Conservation (phyloP, 73 alveolate genomes). For the Effrenium voratum region DNA sequence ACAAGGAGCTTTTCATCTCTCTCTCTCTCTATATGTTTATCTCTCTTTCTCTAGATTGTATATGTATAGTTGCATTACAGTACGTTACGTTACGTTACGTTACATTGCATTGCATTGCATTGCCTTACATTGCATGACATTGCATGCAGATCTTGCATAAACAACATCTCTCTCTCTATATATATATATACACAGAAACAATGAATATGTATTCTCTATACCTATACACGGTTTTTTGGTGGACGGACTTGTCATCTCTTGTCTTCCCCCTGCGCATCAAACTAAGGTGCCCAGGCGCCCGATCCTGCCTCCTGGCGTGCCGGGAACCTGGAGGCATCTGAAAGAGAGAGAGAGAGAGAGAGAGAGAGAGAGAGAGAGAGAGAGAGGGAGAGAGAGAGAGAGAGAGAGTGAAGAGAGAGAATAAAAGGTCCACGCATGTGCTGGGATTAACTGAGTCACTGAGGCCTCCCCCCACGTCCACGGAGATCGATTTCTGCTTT, state of each 20-base stretch:
- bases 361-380: neutral
- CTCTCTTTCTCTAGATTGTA: too few relatives aligned
- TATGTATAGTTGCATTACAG: too few relatives aligned
- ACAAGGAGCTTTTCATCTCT: too few relatives aligned
- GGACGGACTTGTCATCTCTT: neutral
- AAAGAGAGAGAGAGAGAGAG: neutral
- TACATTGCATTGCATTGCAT: neutral
- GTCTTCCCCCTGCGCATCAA: neutral
- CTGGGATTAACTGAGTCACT: neutral
- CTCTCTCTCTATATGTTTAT: too few relatives aligned
- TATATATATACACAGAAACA: neutral
- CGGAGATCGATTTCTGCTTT: slow-evolving; percentile 87
- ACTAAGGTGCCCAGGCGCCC: slow-evolving; percentile 64
- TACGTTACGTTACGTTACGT: too few relatives aligned
- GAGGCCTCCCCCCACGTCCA: slow-evolving; percentile 92
- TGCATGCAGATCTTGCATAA: neutral
- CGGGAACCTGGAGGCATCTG: neutral
- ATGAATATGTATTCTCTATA: too few relatives aligned
- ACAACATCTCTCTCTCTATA: neutral
- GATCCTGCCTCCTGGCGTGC: slow-evolving; percentile 88
- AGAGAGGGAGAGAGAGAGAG: too few relatives aligned
- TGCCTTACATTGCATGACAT: too few relatives aligned
- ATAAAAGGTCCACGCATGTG: neutral
- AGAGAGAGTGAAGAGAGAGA: neutral
- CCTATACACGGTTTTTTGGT: neutral